Percentiles rank a stretch among this genome's conserved stretches.
phyloP scores from a whole-genome alignment of 768 basidiomycete genomes.

The Mycena galericulata region DNA sequence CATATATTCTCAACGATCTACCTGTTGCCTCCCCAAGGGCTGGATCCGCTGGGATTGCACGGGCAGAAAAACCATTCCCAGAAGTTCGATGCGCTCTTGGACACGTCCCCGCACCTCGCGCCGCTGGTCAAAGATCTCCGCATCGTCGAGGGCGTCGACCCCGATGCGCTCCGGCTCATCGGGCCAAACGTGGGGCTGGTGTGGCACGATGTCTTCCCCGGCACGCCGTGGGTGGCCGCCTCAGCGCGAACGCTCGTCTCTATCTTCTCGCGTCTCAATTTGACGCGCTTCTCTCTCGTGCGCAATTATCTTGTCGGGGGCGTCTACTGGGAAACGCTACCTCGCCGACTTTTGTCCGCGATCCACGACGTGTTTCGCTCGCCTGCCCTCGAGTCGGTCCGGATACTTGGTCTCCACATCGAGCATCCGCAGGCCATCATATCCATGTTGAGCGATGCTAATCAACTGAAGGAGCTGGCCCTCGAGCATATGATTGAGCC shows the following conservation, averaged over 20 bases:
- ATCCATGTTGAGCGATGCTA: background rate
- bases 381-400: background rate
- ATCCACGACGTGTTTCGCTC: background rate
- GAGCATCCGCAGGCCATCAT: background rate
- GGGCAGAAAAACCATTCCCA: background rate
- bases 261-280: background rate
- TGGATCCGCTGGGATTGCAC: too few relatives aligned
- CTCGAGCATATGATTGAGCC: background rate
- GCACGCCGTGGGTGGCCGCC: background rate
- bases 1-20: too few relatives aligned
- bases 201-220: too few relatives aligned
- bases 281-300: background rate
- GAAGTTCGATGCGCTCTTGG: background rate
- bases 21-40: too few relatives aligned
- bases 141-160: slow-evolving; percentile 1
- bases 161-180: background rate
- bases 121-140: slow-evolving; percentile 11
- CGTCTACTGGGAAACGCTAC: background rate
- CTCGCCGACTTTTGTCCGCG: background rate
- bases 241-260: background rate
- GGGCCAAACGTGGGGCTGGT: background rate
- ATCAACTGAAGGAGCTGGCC: background rate
- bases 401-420: background rate
- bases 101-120: slow-evolving; percentile 7
- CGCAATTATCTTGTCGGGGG: background rate